Evolutionary conservation across 2,329 filamentous ascomycete species (phyloP).

Genomic region (Sporothrix humicola): DNA sequence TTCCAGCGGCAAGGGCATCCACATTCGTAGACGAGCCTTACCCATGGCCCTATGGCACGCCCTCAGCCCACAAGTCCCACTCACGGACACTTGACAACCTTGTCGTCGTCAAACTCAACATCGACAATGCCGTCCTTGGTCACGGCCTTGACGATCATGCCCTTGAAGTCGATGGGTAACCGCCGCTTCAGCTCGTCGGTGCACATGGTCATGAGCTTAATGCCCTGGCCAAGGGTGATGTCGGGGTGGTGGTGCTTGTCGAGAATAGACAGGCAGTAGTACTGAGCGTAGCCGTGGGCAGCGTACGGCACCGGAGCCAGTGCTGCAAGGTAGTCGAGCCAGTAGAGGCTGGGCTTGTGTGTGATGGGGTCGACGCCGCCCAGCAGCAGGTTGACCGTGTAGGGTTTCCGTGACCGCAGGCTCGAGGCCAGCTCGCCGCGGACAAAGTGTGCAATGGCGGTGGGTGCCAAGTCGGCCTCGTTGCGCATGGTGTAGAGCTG

Average conservation of each 20-base stretch:
- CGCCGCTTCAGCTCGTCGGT: slow-evolving; percentile 96
- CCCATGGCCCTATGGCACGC: too few relatives aligned
- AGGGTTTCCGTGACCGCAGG: slow-evolving; percentile 88
- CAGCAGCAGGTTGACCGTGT: slow-evolving; percentile 94
- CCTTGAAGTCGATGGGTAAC: slow-evolving; percentile 98
- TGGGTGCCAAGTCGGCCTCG: slow-evolving; percentile 86
- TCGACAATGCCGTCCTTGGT: slow-evolving; percentile 92
- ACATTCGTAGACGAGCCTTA: background rate
- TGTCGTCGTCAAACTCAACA: slow-evolving; percentile 83
- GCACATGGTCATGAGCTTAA: slow-evolving; percentile 93
- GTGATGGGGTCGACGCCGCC: slow-evolving; percentile 93
- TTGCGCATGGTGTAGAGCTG: slow-evolving; percentile 99
- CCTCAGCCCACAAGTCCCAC: background rate
- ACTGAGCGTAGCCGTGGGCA: slow-evolving; percentile 98
- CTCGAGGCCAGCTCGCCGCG: slow-evolving; percentile 90
- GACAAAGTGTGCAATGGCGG: slow-evolving; percentile 89
- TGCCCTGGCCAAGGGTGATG: slow-evolving; percentile 84
- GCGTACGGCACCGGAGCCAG: slow-evolving; percentile 90
- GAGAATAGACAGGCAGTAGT: slow-evolving; percentile 96
- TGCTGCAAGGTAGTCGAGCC: slow-evolving; percentile 95
- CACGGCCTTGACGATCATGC: slow-evolving; percentile 90
- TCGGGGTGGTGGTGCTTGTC: slow-evolving; percentile 99
- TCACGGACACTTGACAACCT: slow-evolving; percentile 67
- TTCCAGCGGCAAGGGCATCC: background rate
- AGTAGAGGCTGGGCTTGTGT: slow-evolving; percentile 89